Percentiles rank a stretch among this genome's conserved stretches.
Conservation (phyloP, 2,329 filamentous ascomycete genomes). For the Talaromyces verruculosus region DNA sequence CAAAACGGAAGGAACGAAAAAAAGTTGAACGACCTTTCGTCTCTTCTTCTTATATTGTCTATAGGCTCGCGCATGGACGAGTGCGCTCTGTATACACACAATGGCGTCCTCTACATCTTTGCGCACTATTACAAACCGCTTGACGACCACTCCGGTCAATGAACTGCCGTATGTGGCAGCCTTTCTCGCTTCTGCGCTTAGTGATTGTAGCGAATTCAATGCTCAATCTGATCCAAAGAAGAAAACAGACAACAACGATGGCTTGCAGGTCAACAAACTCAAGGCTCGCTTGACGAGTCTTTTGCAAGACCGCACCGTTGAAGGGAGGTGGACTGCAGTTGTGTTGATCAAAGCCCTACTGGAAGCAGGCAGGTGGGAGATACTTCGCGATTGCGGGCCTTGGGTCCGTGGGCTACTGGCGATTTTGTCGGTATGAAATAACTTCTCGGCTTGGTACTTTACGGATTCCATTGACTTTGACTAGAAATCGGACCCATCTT, state of each 20-base stretch:
- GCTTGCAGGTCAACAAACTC: conserved; percentile 75
- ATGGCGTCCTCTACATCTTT: conserved; percentile 39
- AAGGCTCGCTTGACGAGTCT: conserved; percentile 75
- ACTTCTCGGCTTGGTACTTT: not conserved
- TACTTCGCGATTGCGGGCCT: conserved; percentile 67
- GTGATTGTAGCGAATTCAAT: conserved; percentile 59
- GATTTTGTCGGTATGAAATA: conserved; percentile 63
- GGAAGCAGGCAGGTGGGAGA: conserved; percentile 82
- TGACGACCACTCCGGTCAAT: conserved; percentile 69
- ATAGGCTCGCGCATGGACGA: not conserved
- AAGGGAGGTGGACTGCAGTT: conserved; percentile 75
- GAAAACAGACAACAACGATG: conserved; percentile 61
- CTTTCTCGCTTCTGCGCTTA: conserved; percentile 60
- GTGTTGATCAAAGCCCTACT: conserved; percentile 77
- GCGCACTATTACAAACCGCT: conserved; percentile 47
- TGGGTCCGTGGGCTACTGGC: conserved; percentile 78
- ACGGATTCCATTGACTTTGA: not conserved
- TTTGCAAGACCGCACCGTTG: conserved; percentile 70
- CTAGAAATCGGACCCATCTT: conserved; percentile 73
- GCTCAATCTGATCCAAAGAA: conserved; percentile 61
- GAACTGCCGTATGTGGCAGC: conserved; percentile 74
- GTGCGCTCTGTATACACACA: conserved; percentile 2
- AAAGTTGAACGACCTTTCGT: conserved; percentile 6
- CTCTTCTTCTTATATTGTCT: not conserved
- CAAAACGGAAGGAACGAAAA: conserved; percentile 9